These are phyloP conservation scores for Gymnopilus junonius DNA, from an alignment of 768 basidiomycete species.

Conservation along the genomic window DNA sequence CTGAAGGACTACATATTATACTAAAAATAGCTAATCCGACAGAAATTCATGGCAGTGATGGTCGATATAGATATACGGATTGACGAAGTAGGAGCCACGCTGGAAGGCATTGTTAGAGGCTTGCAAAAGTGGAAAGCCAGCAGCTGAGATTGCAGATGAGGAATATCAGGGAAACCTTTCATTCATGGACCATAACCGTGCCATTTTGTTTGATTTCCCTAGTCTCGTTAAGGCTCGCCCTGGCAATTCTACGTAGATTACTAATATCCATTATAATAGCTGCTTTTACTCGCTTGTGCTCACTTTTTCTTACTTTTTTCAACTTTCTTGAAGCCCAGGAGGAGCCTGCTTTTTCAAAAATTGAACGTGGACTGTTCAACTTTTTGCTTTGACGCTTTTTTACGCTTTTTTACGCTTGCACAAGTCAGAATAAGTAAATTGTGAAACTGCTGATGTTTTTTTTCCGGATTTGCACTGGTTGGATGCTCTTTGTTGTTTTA, in stretches of 20 bases:
- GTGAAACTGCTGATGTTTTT: background rate
- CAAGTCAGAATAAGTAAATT: background rate
- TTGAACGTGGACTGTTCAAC: background rate
- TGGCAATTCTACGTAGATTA: background rate
- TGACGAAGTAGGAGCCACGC: background rate
- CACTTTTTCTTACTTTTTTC: background rate
- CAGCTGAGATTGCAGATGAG: background rate
- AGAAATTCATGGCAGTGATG: constrained; percentile 21
- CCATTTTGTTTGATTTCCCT: background rate
- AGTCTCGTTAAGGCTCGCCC: background rate
- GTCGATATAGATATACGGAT: no score
- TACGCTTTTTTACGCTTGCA: background rate
- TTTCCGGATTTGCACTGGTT: no score
- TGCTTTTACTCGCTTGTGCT: background rate
- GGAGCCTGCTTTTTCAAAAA: background rate
- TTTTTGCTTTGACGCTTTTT: background rate
- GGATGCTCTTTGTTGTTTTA: no score
- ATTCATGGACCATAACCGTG: background rate
- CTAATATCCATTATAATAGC: background rate
- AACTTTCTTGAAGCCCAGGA: background rate
- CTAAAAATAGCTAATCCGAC: background rate
- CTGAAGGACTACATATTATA: background rate
- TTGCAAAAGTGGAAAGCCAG: background rate
- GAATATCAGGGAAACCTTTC: background rate
- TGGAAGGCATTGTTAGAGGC: background rate